A percentile compares a stretch with the other conserved stretches of the same genome.
Evolutionary conservation across 2,329 filamentous ascomycete species (phyloP).

Genomic region (Gnomoniopsis sp.): DNA sequence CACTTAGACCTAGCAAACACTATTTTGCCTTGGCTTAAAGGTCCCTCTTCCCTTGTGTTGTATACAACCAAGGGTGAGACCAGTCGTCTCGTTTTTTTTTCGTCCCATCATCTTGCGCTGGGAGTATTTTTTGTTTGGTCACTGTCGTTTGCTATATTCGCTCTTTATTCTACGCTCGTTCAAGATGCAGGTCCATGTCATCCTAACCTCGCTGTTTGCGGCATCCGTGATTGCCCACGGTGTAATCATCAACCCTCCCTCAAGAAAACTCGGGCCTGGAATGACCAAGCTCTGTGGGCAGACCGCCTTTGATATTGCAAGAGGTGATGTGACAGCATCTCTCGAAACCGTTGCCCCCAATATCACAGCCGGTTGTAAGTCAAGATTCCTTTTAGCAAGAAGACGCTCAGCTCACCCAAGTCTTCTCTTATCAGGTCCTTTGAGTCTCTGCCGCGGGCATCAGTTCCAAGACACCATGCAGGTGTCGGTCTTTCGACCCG

Average conservation of each 20-base stretch:
- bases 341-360: slow-evolving; percentile 11
- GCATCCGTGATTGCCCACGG: not conserved
- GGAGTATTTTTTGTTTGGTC: not conserved
- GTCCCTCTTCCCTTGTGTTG: no score
- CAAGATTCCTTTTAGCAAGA: no score
- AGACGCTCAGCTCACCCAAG: not conserved
- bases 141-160: slow-evolving; percentile 2
- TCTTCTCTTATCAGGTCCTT: not conserved
- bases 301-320: slow-evolving; percentile 8
- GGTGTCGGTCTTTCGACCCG: slow-evolving; percentile 4
- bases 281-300: slow-evolving; percentile 6
- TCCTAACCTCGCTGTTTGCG: not conserved
- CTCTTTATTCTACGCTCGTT: not conserved
- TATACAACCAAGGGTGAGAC: not conserved
- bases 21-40: no score
- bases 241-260: not conserved
- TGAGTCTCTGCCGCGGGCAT: slow-evolving; percentile 8
- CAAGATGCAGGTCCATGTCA: not conserved
- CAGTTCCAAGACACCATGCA: slow-evolving; percentile 7
- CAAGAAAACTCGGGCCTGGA: not conserved
- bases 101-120: not conserved
- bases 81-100: not conserved
- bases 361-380: slow-evolving; percentile 10
- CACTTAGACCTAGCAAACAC: no score
- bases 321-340: slow-evolving; percentile 2